Conservation (phyloP, 2,329 filamentous ascomycete species). For the Colletotrichum filicis region DNA sequence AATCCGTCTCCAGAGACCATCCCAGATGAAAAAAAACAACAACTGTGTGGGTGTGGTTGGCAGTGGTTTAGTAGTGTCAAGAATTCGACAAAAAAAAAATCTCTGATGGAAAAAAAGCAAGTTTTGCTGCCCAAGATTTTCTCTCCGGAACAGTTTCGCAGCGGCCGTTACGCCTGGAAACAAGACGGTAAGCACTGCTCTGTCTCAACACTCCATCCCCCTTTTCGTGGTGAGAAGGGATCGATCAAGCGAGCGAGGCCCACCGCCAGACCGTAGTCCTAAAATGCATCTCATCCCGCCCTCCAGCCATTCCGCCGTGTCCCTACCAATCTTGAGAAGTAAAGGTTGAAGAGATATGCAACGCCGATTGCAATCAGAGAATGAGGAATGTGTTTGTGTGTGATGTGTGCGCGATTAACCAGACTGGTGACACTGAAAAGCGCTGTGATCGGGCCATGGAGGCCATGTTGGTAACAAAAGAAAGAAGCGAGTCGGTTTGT, state of each 20-base stretch:
- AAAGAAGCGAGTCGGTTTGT: constrained; percentile 19
- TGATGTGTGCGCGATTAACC: constrained; percentile 13
- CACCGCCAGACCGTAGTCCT: constrained; percentile 28
- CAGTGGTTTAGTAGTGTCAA: constrained; percentile 18
- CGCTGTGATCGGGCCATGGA: constrained; percentile 19
- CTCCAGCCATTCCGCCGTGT: constrained; percentile 26
- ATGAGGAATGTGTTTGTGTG: constrained; percentile 19
- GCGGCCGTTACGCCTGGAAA: constrained; percentile 34
- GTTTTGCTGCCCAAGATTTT: constrained; percentile 20
- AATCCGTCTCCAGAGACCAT: not conserved
- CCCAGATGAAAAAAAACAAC: constrained; percentile 14
- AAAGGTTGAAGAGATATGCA: constrained; percentile 28
- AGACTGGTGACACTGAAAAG: constrained; percentile 20
- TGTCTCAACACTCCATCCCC: not conserved
- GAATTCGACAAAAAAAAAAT: constrained; percentile 11
- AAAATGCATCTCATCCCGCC: constrained; percentile 35
- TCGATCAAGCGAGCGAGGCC: constrained; percentile 3
- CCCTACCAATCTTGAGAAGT: constrained; percentile 36
- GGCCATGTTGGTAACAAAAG: constrained; percentile 29
- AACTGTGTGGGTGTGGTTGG: constrained; percentile 19
- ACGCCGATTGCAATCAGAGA: constrained; percentile 30
- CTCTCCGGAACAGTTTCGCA: constrained; percentile 19
- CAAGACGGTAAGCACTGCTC: constrained; percentile 13
- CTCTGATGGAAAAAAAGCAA: constrained; percentile 26
- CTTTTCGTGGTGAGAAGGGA: not conserved